A percentile compares a stretch with the other conserved stretches of the same genome.
phyloP scores from a whole-genome alignment of 352 stramenopile genomes.

The Elongisporangium undulatum region DNA sequence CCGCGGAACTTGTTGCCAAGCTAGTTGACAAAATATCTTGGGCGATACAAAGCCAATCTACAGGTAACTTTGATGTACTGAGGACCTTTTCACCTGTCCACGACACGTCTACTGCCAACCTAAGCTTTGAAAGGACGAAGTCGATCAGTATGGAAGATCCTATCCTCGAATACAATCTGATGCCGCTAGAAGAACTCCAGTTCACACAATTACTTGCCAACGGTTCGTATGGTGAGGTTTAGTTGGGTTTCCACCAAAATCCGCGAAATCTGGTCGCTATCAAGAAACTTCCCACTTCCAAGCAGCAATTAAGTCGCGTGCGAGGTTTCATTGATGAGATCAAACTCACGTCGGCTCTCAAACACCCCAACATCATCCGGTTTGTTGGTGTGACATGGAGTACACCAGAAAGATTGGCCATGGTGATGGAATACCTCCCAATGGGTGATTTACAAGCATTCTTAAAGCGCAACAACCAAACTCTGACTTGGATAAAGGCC shows the following conservation, averaged over 20 bases:
- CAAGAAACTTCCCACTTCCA: conserved; percentile 36
- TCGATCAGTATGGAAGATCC: no score
- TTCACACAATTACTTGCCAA: conserved; percentile 29
- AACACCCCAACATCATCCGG: conserved; percentile 36
- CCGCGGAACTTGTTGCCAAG: conserved; percentile 15
- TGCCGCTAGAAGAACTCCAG: conserved; percentile 37
- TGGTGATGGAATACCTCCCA: conserved; percentile 50
- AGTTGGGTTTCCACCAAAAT: conserved; percentile 15
- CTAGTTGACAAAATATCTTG: no score
- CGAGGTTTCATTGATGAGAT: conserved; percentile 52
- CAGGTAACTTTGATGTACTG: no score
- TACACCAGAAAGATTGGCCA: conserved; percentile 35
- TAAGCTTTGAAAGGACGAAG: no score
- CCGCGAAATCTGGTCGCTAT: conserved; percentile 27
- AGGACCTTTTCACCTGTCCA: no score
- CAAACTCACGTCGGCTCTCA: conserved; percentile 32
- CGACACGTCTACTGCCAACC: no score
- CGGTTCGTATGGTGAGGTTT: conserved; percentile 55
- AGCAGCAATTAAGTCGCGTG: conserved; percentile 28
- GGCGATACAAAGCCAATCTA: no score
- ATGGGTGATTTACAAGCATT: conserved; percentile 41
- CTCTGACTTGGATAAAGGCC: conserved; percentile 24
- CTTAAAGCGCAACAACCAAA: conserved; percentile 17
- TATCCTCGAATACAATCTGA: background rate
- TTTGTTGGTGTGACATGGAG: conserved; percentile 50